Evolutionary conservation across 2,329 filamentous ascomycete species (phyloP).

Genomic region (Fusarium decemcellulare): DNA sequence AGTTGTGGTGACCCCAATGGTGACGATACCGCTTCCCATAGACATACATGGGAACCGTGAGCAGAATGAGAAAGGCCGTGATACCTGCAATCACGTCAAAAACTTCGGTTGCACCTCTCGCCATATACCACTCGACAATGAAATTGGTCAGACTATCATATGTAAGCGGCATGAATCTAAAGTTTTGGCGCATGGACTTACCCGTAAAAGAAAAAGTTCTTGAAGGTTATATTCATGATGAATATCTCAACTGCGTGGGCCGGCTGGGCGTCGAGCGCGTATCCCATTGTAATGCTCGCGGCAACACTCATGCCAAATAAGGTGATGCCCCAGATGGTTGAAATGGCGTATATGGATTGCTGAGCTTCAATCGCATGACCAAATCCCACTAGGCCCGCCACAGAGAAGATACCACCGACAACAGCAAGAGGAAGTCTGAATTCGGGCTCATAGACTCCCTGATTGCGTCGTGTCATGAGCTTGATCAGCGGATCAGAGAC

Average conservation of each 20-base stretch:
- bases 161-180: neutral
- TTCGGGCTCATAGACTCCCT: conserved; percentile 25
- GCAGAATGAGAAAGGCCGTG: neutral
- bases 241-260: conserved; percentile 19
- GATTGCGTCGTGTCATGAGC: conserved; percentile 13
- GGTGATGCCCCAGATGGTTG: conserved; percentile 14
- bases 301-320: conserved; percentile 21
- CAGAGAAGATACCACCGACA: conserved; percentile 1
- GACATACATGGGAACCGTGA: conserved; percentile 13
- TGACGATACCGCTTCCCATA: conserved; percentile 11
- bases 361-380: conserved; percentile 1
- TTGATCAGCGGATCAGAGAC: conserved; percentile 15
- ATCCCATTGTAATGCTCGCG: neutral
- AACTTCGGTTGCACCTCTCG: neutral
- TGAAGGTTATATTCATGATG: conserved; percentile 27
- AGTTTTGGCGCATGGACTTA: neutral
- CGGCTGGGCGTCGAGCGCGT: conserved; percentile 19
- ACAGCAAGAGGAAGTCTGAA: conserved; percentile 10
- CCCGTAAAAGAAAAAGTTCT: conserved; percentile 25
- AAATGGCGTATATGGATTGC: conserved; percentile 8
- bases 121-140: conserved; percentile 10
- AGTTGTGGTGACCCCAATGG: conserved; percentile 5
- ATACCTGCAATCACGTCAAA: conserved; percentile 9
- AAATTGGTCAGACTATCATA: conserved; percentile 5
- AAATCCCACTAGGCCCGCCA: conserved; percentile 16